Conservation (phyloP, 23 red algal species). For the Gracilaria caudata region DNA sequence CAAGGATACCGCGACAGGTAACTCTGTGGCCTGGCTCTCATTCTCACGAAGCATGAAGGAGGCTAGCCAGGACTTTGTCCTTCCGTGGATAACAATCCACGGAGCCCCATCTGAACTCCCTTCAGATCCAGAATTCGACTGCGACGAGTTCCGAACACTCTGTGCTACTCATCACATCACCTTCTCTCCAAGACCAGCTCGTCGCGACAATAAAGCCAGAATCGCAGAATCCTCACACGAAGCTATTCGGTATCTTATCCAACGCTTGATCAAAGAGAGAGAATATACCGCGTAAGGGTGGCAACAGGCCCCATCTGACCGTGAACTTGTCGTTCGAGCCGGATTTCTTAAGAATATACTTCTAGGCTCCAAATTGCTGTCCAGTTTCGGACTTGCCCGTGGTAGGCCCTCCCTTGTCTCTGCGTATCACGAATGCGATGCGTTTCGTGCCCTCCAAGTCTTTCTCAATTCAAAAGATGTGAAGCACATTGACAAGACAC, state of each 20-base stretch:
- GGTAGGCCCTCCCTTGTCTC: background rate
- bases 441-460: background rate
- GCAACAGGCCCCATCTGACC: background rate
- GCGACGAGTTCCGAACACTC: background rate
- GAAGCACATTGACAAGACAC: background rate
- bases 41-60: constrained; percentile 8
- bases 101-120: constrained; percentile 6
- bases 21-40: constrained; percentile 18
- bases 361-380: background rate
- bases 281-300: background rate
- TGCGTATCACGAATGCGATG: background rate
- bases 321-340: background rate
- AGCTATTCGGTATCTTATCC: background rate
- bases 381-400: constrained; percentile 22
- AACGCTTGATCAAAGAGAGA: background rate
- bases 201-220: background rate
- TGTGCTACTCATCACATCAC: background rate
- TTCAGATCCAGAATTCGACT: constrained; percentile 21
- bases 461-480: background rate
- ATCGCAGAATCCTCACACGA: background rate
- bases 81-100: constrained; percentile 32
- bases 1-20: background rate
- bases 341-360: constrained; percentile 15
- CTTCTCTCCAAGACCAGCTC: background rate
- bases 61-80: background rate